These are phyloP conservation scores for Bryoglossum gracile DNA, from an alignment of 495 filamentous ascomycete genomes.

Conservation along the genomic window DNA sequence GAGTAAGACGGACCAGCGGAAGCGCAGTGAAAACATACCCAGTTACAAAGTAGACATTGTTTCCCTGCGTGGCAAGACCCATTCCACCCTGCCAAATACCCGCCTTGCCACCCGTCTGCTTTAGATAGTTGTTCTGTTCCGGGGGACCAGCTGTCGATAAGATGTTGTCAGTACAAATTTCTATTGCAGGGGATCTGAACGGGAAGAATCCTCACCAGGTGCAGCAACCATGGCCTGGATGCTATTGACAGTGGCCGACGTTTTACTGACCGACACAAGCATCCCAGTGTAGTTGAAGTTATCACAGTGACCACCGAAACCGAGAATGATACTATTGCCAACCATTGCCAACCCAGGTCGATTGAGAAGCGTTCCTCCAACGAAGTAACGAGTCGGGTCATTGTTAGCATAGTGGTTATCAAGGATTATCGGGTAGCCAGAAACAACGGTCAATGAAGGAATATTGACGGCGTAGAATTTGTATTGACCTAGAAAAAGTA, in stretches of 20 bases:
- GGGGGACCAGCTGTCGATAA: neutral
- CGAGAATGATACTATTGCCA: conserved; percentile 30
- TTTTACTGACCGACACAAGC: conserved; percentile 9
- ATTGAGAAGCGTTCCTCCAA: conserved; percentile 25
- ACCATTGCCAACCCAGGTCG: conserved; percentile 29
- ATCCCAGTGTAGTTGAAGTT: conserved; percentile 39
- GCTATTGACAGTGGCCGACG: neutral
- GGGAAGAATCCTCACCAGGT: neutral
- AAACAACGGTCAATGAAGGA: conserved; percentile 15
- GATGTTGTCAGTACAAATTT: neutral
- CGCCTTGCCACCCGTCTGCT: neutral
- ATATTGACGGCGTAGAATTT: conserved; percentile 24
- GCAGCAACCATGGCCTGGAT: conserved; percentile 3
- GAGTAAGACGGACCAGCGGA: neutral
- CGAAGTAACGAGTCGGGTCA: conserved; percentile 22
- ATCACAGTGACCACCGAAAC: conserved; percentile 39
- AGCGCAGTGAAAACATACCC: neutral
- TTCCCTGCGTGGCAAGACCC: neutral
- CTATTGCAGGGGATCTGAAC: neutral
- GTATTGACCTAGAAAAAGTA: conserved; percentile 16
- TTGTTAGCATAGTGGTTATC: conserved; percentile 18
- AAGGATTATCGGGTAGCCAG: conserved; percentile 15
- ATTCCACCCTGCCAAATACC: conserved; percentile 3
- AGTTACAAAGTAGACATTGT: neutral
- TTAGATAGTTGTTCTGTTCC: neutral